Evolutionary conservation across 2,329 filamentous ascomycete genomes (phyloP), one percentile per base, ranked within the genome.

Genomic region (Neospermospora avenae): DNA sequence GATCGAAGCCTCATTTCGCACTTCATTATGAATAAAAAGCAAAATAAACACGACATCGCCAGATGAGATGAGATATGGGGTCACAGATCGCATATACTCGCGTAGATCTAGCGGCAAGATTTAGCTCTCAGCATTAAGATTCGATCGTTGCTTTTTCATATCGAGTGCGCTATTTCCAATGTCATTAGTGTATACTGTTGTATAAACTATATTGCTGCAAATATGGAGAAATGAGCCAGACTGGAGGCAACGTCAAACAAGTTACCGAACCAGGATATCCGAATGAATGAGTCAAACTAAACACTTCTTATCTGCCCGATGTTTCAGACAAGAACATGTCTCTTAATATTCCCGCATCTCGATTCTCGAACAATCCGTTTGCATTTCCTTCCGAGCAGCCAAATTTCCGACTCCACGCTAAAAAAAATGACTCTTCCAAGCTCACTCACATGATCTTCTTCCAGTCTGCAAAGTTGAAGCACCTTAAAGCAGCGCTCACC

Each of bases 21-120:
- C 28, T 6, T 31, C 28, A 28, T n/a, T n/a, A n/a, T n/a, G 3
- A 8, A 22, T 3, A 31, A 49, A 16, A 51, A 51, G 28, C 10
- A 51, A 35, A 35, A 35, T 28, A 51, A n/a, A 16, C 31, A 28
- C 41, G 39, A 48, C 51, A 48, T 45, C 14, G 44, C 24, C 25
- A 44, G n/a, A 22, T 7, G 8, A 41, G 14, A 41, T 28, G 25
- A 25, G 25, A 22, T 56, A 44, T 63, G 13, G 42, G 28, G 20
- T 28, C 34, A 25, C 18, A 16, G 20, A 61, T 57, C 48, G 55
- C 34, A 61, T 58, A 55, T n/a, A 10, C n/a, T 16, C 35, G 31
- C 13, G 13, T 57, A 55, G n/a, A 25, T 58, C 42, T 48, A 51
- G 22, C 18, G n/a, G 28, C 46, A n/a, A 3, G 28, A 31, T 31